phyloP scores from a whole-genome alignment of 1,284 basidiomycete genomes.

The Pisolithus thermaeus region DNA sequence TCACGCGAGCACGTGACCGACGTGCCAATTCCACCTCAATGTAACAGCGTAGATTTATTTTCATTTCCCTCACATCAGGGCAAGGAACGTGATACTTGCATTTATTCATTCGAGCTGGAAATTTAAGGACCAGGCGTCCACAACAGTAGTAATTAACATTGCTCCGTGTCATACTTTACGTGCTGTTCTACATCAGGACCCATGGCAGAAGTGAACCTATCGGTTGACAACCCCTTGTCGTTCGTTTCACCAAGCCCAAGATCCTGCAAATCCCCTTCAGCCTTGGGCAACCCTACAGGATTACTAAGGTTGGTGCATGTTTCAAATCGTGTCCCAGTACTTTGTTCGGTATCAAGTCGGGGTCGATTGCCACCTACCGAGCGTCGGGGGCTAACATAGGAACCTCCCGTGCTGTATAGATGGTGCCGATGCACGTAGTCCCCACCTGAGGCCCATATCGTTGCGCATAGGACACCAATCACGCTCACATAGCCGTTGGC shows the following conservation, averaged over 20 bases:
- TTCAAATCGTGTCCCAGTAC: background rate
- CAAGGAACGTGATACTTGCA: too few species aligned
- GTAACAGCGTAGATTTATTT: too few species aligned
- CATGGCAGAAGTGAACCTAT: background rate
- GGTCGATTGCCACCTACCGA: background rate
- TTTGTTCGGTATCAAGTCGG: too few species aligned
- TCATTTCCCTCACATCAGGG: too few species aligned
- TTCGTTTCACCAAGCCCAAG: background rate
- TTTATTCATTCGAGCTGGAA: too few species aligned
- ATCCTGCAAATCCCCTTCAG: background rate
- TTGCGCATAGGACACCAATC: conserved; percentile 5
- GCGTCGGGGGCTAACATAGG: background rate
- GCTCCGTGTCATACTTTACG: background rate
- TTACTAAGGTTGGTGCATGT: background rate
- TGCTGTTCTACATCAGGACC: too few species aligned
- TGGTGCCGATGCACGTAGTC: background rate
- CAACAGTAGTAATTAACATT: background rate
- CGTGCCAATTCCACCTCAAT: too few species aligned
- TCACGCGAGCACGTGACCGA: background rate
- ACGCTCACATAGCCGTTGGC: conserved; percentile 6
- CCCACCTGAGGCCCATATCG: conserved; percentile 1
- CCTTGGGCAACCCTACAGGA: background rate
- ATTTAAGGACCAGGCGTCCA: background rate
- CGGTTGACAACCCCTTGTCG: background rate
- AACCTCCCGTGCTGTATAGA: background rate